A percentile compares a stretch with the other conserved stretches of the same genome.
Conservation (phyloP, 2,329 filamentous ascomycete species). For the Dactylellina haptotyla region DNA sequence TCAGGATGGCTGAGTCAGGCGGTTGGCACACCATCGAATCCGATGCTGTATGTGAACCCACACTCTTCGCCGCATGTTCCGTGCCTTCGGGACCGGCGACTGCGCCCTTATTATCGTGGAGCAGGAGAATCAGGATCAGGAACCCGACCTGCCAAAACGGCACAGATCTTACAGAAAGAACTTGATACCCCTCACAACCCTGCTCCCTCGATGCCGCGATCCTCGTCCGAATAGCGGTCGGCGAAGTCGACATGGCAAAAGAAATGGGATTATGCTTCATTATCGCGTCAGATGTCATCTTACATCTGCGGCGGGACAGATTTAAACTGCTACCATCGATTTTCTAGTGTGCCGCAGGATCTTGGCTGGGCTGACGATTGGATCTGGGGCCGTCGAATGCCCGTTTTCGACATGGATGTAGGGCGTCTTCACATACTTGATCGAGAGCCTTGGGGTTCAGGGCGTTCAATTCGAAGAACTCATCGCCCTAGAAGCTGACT, state of each 20-base stretch:
- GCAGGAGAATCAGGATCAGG: slow-evolving; percentile 7
- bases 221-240: slow-evolving; percentile 7
- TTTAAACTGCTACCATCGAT: slow-evolving; percentile 26
- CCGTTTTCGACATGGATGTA: slow-evolving; percentile 59
- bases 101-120: slow-evolving; percentile 23
- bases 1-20: slow-evolving; percentile 66
- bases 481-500: slow-evolving; percentile 82
- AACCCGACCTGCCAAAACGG: slow-evolving; percentile 27
- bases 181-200: slow-evolving; percentile 8
- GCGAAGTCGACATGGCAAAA: slow-evolving; percentile 27
- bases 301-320: slow-evolving; percentile 10
- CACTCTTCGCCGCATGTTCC: slow-evolving; percentile 24
- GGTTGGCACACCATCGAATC: slow-evolving; percentile 99
- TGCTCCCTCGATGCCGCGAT: slow-evolving; percentile 1
- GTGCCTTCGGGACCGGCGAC: slow-evolving; percentile 26
- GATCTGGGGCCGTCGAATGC: slow-evolving; percentile 17
- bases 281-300: slow-evolving; percentile 21
- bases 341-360: slow-evolving; percentile 5
- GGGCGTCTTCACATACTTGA: slow-evolving; percentile 97
- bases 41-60: slow-evolving; percentile 69
- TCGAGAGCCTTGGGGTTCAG: slow-evolving; percentile 90
- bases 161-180: slow-evolving; percentile 33
- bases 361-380: slow-evolving; percentile 27
- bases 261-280: slow-evolving; percentile 5
- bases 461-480: slow-evolving; percentile 98